These are phyloP conservation scores for Boletus fagicola DNA, from an alignment of 768 basidiomycete species.

Conservation along the genomic window DNA sequence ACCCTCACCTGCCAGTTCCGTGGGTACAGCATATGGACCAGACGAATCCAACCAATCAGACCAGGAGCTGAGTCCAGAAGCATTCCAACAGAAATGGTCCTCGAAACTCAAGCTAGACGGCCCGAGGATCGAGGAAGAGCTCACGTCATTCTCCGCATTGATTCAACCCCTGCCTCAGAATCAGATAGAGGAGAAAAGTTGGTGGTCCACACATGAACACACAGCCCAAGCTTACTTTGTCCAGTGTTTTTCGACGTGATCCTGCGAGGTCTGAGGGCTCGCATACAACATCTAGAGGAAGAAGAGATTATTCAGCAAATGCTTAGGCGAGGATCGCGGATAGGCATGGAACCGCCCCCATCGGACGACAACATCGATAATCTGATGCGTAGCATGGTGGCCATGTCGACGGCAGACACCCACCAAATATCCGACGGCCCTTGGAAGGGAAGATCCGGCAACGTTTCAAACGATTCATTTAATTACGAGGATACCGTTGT, in stretches of 20 bases:
- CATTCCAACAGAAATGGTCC: constrained; percentile 38
- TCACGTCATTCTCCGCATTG: constrained; percentile 31
- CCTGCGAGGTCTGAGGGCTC: constrained; percentile 36
- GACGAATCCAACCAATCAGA: constrained; percentile 47
- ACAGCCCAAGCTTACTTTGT: constrained; percentile 3
- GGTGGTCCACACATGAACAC: constrained; percentile 12
- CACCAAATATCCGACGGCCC: constrained; percentile 28
- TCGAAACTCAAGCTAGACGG: constrained; percentile 35
- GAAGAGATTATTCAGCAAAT: constrained; percentile 43
- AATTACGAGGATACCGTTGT: constrained; percentile 25
- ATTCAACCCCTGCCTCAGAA: constrained; percentile 35
- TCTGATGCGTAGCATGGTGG: constrained; percentile 44
- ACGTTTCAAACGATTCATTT: constrained; percentile 19
- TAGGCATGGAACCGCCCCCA: constrained; percentile 36
- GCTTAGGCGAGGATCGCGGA: constrained; percentile 36
- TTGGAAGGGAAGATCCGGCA: constrained; percentile 24
- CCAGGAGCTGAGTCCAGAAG: constrained; percentile 36
- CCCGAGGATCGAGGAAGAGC: constrained; percentile 38
- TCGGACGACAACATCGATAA: constrained; percentile 38
- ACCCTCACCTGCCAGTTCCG: constrained; percentile 46
- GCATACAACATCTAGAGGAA: constrained; percentile 42
- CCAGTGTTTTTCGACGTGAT: constrained; percentile 39
- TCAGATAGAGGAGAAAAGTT: constrained; percentile 41
- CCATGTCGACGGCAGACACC: constrained; percentile 17
- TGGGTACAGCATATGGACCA: constrained; percentile 45